Percentiles rank a stretch among this genome's conserved stretches.
Evolutionary conservation across 495 filamentous ascomycete genomes (phyloP).

Genomic region (Tuber indicum): DNA sequence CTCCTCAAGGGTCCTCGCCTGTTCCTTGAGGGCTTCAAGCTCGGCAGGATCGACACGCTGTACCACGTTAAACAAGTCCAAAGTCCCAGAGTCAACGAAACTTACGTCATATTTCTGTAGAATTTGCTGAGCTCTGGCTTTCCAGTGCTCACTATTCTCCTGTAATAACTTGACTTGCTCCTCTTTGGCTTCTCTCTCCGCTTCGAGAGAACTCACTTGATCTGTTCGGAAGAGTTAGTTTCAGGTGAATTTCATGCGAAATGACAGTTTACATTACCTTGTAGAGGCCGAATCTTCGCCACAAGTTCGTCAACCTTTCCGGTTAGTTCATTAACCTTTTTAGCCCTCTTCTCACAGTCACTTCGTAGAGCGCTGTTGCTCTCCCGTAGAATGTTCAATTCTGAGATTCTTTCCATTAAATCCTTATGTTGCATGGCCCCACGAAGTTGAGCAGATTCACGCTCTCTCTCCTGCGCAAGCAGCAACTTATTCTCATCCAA

Average conservation of each 20-base stretch:
- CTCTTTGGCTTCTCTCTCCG: constrained; percentile 67
- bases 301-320: constrained; percentile 66
- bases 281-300: constrained; percentile 71
- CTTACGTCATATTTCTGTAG: constrained; percentile 77
- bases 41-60: constrained; percentile 81
- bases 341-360: constrained; percentile 70
- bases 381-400: constrained; percentile 90
- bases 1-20: constrained; percentile 45
- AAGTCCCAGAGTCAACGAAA: not conserved
- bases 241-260: not conserved
- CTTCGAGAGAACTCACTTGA: constrained; percentile 67
- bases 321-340: constrained; percentile 65
- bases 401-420: constrained; percentile 85
- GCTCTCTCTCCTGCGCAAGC: constrained; percentile 75
- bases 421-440: constrained; percentile 71
- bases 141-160: constrained; percentile 82
- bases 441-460: constrained; percentile 64
- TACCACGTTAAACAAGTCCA: constrained; percentile 10
- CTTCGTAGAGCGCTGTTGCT: constrained; percentile 81
- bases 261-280: constrained; percentile 48
- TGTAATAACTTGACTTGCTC: constrained; percentile 79
- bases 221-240: constrained; percentile 22
- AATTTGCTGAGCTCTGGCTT: constrained; percentile 87
- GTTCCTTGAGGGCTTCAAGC: constrained; percentile 73
- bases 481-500: constrained; percentile 80